These are phyloP conservation scores for Boletus rubroflammeus DNA, from an alignment of 768 basidiomycete species.

Conservation along the genomic window DNA sequence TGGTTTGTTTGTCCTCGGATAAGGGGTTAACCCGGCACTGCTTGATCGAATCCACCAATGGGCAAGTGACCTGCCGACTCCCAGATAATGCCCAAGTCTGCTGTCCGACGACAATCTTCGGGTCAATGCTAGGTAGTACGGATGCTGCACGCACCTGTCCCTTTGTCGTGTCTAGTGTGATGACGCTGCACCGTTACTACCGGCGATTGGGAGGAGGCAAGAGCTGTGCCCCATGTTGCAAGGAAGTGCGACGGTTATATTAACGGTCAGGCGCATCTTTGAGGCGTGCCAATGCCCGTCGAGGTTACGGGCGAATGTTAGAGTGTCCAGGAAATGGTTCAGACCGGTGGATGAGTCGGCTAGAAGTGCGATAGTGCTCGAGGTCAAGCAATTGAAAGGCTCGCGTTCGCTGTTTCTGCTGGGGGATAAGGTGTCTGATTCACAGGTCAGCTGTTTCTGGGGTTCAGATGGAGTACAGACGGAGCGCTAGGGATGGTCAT, in stretches of 20 bases:
- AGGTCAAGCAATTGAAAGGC: not conserved
- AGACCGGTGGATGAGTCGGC: not conserved
- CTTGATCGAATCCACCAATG: conserved; percentile 21
- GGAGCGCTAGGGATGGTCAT: conserved; percentile 16
- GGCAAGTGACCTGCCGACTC: conserved; percentile 1
- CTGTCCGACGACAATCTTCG: conserved; percentile 1
- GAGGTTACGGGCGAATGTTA: not conserved
- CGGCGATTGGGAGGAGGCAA: conserved; percentile 26
- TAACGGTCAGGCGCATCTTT: conserved; percentile 15
- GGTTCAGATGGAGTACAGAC: conserved; percentile 7
- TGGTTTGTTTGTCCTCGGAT: conserved; percentile 33
- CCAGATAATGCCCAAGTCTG: conserved; percentile 3
- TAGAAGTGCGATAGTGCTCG: conserved; percentile 9
- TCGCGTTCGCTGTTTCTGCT: not conserved
- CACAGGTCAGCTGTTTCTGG: conserved; percentile 2
- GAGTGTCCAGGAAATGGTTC: conserved; percentile 1
- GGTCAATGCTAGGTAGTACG: not conserved
- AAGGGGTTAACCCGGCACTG: conserved; percentile 25
- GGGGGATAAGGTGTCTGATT: not conserved
- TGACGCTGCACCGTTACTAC: not conserved
- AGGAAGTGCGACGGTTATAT: conserved; percentile 21
- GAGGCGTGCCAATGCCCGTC: conserved; percentile 3
- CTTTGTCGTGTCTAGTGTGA: not conserved
- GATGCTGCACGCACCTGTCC: conserved; percentile 11
- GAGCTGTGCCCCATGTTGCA: conserved; percentile 12